A percentile compares a stretch with the other conserved stretches of the same genome.
phyloP scores from a whole-genome alignment of 2,329 filamentous ascomycete genomes.

The Neonectria punicea region DNA sequence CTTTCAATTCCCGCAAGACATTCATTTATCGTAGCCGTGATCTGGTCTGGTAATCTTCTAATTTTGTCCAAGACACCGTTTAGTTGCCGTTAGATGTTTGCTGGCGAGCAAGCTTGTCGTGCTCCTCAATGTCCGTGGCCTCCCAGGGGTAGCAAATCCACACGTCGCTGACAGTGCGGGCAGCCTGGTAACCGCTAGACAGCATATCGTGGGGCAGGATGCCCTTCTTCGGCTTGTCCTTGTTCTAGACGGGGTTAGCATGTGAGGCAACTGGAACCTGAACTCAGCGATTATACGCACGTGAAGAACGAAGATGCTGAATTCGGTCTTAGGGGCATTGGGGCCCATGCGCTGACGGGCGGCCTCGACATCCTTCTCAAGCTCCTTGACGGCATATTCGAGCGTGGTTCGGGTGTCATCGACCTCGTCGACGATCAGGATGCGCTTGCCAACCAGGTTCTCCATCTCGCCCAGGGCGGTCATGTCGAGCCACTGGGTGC shows the following conservation, averaged over 20 bases:
- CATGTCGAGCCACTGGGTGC: constrained; percentile 98
- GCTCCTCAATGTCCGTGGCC: constrained; percentile 91
- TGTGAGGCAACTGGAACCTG: accelerated
- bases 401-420: constrained; percentile 95
- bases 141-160: constrained; percentile 99
- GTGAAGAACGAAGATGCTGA: constrained; percentile 95
- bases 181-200: constrained; percentile 81
- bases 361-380: constrained; percentile 91
- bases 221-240: constrained; percentile 97
- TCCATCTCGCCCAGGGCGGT: constrained; percentile 80
- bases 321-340: constrained; percentile 77
- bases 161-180: constrained; percentile 88
- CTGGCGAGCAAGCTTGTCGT: constrained; percentile 75
- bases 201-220: constrained; percentile 82
- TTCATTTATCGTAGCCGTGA: constrained; percentile 31
- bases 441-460: constrained; percentile 46
- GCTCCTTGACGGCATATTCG: constrained; percentile 91
- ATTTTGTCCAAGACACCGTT: constrained; percentile 28
- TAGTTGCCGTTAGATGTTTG: constrained; percentile 46
- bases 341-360: constrained; percentile 79
- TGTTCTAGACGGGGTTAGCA: constrained; percentile 72
- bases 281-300: constrained; percentile 58
- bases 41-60: constrained; percentile 21
- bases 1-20: constrained; percentile 12
- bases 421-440: constrained; percentile 67